Base-by-base conservation (phyloP, 305 asterid genomes). In the Fraxinus dipetala region DNA sequence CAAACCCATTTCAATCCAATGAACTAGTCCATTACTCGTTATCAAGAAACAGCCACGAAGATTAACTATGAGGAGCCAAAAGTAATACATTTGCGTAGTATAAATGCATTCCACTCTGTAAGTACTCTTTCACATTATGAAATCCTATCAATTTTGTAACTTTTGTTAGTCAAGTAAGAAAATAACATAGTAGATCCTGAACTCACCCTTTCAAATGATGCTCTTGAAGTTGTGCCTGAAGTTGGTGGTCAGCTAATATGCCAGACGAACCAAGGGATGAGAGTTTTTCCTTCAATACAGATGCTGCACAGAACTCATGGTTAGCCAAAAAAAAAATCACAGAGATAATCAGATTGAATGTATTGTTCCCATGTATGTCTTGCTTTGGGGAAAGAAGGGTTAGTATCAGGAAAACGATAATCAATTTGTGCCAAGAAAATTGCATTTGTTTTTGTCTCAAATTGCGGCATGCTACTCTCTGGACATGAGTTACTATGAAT, bases 201-300 rank as follows among this genome's bases (percentile, higher is more conserved):
- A 87, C 96, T 92, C 90, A 95, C 99, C 99, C 98, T 88, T 93
- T 96, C 90, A 91, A 48, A 87, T 96, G 94, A 88, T 93, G 98
- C 81, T 96, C 98, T 91, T 96, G 99, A 82, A 96, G 87, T 81
- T 95, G 97, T 81, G 99, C 93, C 87, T 96, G 98, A 90, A 96
- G 96, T 86, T 96, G 99, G 87, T 96, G 98, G 82, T 96, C 99
- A 90, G 99, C 99, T 90, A 96, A 86, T 87, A 96, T 89, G 86
- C 99, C 99, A 84, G 98, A 95, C 85, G 99, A 95, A 86, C 99
- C 99, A 79, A 96, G 97, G 79, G 98, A 84, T 22, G 95, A 90
- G 77, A 96, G 98, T 84, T 96, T 96, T 90, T 96, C 99, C 93
- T 95, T 96, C 91, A 96, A 88, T 79, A 91, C 94, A 80, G 99